Evolutionary conservation across 306 rosid genomes (phyloP).

Genomic region (Citrullus mucosospermus): DNA sequence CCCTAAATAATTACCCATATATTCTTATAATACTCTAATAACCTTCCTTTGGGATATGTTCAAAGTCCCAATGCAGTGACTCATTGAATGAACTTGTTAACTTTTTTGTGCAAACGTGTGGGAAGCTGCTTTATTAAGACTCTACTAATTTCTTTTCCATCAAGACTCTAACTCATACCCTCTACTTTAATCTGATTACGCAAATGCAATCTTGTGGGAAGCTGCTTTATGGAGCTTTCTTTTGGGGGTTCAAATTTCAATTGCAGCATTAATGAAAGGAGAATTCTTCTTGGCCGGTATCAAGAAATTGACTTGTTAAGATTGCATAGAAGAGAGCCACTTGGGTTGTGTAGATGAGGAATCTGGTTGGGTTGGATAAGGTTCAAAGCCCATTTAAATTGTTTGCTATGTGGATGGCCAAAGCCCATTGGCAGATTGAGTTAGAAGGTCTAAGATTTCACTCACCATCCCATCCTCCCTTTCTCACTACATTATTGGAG

Average conservation of each 20-base stretch:
- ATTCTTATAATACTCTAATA: too few relatives aligned
- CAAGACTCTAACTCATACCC: not conserved
- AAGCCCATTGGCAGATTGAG: not conserved
- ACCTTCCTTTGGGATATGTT: too few relatives aligned
- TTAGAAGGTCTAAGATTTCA: not conserved
- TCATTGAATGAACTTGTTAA: not conserved
- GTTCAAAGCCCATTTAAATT: not conserved
- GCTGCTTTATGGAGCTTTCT: not conserved
- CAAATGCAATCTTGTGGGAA: not conserved
- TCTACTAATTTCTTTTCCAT: not conserved
- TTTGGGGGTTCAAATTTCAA: not conserved
- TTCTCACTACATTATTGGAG: not conserved
- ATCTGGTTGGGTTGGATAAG: not conserved
- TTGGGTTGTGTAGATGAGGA: not conserved
- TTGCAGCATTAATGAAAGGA: not conserved
- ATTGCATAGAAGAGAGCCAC: not conserved
- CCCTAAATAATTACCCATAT: too few relatives aligned
- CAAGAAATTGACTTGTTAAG: not conserved
- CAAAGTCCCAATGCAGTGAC: not conserved
- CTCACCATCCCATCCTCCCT: not conserved
- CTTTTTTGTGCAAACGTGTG: not conserved
- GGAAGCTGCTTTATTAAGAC: not conserved
- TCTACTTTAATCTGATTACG: not conserved
- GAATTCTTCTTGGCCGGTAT: not conserved
- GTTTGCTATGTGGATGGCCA: not conserved